Percentiles rank a stretch among this genome's conserved stretches.
phyloP scores from a whole-genome alignment of 495 filamentous ascomycete genomes.

The Hypoxylon lenormandii region DNA sequence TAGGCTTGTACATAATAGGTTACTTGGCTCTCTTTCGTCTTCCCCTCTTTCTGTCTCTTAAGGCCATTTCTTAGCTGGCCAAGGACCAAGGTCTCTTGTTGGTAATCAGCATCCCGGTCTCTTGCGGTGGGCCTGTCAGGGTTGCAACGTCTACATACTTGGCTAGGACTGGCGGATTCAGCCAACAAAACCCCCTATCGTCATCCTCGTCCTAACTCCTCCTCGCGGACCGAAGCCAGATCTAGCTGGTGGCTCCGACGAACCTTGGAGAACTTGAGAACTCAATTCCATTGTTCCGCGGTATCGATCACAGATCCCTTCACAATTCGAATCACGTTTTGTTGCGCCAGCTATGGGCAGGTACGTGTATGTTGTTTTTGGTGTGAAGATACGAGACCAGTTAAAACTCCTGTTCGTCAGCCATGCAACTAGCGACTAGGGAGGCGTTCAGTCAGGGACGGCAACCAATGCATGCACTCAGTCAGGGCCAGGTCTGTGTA shows the following conservation, averaged over 20 bases:
- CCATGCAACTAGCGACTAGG: slow-evolving; percentile 47
- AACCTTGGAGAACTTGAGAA: slow-evolving; percentile 33
- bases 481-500: slow-evolving; percentile 53
- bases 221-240: slow-evolving; percentile 48
- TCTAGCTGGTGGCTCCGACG: slow-evolving; percentile 44
- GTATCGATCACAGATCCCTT: slow-evolving; percentile 28
- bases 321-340: slow-evolving; percentile 14
- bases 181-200: slow-evolving; percentile 46
- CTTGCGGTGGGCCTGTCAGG: slow-evolving; percentile 42
- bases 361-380: slow-evolving; percentile 7
- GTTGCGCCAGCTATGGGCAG: slow-evolving; percentile 2
- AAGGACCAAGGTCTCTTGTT: slow-evolving; percentile 50
- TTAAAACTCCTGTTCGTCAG: slow-evolving; percentile 46
- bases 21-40: slow-evolving; percentile 36
- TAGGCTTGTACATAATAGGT: slow-evolving; percentile 38
- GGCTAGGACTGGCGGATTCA: slow-evolving; percentile 48
- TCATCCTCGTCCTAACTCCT: slow-evolving; percentile 45
- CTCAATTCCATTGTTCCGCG: slow-evolving; percentile 22
- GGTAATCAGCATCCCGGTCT: slow-evolving; percentile 49
- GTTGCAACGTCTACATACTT: slow-evolving; percentile 46
- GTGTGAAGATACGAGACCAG: not conserved
- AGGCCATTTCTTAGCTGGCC: slow-evolving; percentile 41
- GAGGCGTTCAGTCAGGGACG: slow-evolving; percentile 52
- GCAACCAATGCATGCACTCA: slow-evolving; percentile 61
- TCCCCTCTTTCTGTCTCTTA: slow-evolving; percentile 43